These are phyloP conservation scores for Globisporangium alternatum DNA, from an alignment of 352 stramenopile species.

Conservation along the genomic window DNA sequence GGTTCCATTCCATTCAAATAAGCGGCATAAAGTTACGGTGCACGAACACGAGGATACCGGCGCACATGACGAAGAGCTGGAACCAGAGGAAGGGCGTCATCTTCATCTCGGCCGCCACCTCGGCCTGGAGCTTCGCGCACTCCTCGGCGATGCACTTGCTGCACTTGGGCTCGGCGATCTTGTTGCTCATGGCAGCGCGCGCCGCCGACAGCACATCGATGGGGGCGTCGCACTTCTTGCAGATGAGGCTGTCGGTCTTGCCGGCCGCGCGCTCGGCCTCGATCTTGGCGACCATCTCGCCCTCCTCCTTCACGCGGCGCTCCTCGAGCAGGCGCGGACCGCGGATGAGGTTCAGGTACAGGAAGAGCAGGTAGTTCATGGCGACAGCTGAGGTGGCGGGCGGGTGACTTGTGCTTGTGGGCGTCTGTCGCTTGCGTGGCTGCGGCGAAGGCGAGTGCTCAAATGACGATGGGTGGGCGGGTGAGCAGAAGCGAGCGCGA, in stretches of 20 bases:
- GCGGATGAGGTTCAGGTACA: constrained; percentile 77
- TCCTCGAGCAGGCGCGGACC: constrained; percentile 49
- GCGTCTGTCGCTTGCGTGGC: constrained; percentile 14
- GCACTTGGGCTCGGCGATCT: constrained; percentile 35
- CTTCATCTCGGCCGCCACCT: constrained; percentile 35
- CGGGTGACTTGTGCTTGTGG: background rate
- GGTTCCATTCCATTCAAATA: constrained; percentile 23
- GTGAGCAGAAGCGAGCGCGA: background rate
- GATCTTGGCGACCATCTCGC: background rate
- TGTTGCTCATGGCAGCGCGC: constrained; percentile 14
- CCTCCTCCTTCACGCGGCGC: constrained; percentile 36
- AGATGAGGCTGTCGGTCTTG: constrained; percentile 44
- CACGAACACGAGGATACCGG: constrained; percentile 59
- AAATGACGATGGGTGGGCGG: background rate
- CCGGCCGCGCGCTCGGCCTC: constrained; percentile 43
- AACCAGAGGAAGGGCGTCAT: constrained; percentile 75
- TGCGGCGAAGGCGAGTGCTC: background rate
- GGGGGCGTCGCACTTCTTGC: constrained; percentile 71
- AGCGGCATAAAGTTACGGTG: constrained; percentile 67
- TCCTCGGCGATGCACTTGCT: constrained; percentile 32
- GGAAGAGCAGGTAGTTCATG: constrained; percentile 78
- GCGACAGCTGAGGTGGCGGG: background rate
- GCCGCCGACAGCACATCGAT: constrained; percentile 39
- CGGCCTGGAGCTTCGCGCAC: constrained; percentile 15
- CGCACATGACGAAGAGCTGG: constrained; percentile 55